Conservation (phyloP, 2,329 filamentous ascomycete genomes). For the Blastomyces silverae region DNA sequence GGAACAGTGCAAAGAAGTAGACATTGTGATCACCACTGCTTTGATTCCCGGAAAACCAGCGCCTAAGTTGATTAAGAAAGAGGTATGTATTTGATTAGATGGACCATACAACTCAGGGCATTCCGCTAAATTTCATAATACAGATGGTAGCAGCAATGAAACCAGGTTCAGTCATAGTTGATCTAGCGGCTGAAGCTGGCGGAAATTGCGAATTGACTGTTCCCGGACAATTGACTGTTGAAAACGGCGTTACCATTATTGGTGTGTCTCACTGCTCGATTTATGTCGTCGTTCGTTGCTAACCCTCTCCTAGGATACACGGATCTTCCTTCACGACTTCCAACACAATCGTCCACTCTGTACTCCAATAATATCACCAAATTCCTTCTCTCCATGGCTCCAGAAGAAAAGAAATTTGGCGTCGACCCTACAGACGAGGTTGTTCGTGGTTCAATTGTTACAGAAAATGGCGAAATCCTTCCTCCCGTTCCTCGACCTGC, state of each 20-base stretch:
- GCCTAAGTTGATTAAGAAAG: constrained; percentile 74
- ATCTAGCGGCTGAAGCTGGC: constrained; percentile 79
- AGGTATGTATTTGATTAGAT: constrained; percentile 31
- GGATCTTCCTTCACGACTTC: constrained; percentile 76
- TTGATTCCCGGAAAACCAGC: constrained; percentile 78
- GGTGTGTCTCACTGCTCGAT: constrained; percentile 46
- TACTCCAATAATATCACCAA: constrained; percentile 95
- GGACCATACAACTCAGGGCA: background rate
- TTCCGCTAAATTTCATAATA: constrained; percentile 1
- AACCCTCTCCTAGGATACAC: constrained; percentile 58
- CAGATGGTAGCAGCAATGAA: constrained; percentile 78
- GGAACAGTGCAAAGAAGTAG: constrained; percentile 78
- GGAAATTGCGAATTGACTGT: constrained; percentile 81
- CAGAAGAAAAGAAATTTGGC: constrained; percentile 70
- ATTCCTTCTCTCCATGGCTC: constrained; percentile 72
- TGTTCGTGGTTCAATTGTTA: constrained; percentile 76
- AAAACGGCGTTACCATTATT: constrained; percentile 77
- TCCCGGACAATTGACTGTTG: constrained; percentile 61
- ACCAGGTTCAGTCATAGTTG: constrained; percentile 79
- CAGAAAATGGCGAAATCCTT: constrained; percentile 66
- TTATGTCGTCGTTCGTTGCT: constrained; percentile 2
- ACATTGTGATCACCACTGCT: constrained; percentile 91
- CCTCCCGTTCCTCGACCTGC: constrained; percentile 66
- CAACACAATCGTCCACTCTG: constrained; percentile 80
- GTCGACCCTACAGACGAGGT: constrained; percentile 79